These are phyloP conservation scores for Coprinellus aureogranulatus DNA, from an alignment of 768 basidiomycete genomes.

Conservation along the genomic window DNA sequence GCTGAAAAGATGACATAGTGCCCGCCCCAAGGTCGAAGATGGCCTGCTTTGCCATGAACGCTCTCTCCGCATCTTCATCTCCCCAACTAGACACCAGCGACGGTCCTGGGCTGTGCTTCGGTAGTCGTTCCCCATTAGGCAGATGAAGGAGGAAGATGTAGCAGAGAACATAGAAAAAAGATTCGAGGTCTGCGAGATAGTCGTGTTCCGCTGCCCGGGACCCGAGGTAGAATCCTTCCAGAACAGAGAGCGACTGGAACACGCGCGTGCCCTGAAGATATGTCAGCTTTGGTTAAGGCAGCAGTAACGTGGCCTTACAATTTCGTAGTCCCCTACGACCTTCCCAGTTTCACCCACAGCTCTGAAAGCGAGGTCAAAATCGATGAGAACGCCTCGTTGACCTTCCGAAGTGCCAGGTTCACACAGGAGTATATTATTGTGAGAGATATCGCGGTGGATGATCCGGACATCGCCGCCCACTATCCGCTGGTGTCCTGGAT, in stretches of 20 bases:
- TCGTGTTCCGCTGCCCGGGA: background rate
- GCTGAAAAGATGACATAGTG: no score
- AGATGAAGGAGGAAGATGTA: background rate
- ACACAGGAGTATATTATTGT: background rate
- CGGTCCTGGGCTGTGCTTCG: background rate
- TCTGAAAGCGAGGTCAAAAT: slow-evolving; percentile 2
- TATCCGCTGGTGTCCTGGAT: background rate
- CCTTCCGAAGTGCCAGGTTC: background rate
- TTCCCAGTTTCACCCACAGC: no score
- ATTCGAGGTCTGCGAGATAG: background rate
- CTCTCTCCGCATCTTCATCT: no score
- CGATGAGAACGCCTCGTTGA: slow-evolving; percentile 3
- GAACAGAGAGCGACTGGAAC: background rate
- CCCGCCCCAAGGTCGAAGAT: no score
- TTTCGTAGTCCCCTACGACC: background rate
- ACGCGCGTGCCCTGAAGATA: background rate
- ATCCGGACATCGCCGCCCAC: background rate
- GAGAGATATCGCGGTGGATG: slow-evolving; percentile 5
- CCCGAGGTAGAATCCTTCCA: no score
- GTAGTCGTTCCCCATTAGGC: background rate
- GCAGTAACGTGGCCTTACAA: background rate
- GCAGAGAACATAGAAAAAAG: background rate
- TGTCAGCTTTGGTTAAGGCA: no score
- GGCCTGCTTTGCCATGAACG: no score
- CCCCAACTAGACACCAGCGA: no score